A percentile compares a stretch with the other conserved stretches of the same genome.
phyloP scores from a whole-genome alignment of 306 rosid species.

The Acacia acuminata region DNA sequence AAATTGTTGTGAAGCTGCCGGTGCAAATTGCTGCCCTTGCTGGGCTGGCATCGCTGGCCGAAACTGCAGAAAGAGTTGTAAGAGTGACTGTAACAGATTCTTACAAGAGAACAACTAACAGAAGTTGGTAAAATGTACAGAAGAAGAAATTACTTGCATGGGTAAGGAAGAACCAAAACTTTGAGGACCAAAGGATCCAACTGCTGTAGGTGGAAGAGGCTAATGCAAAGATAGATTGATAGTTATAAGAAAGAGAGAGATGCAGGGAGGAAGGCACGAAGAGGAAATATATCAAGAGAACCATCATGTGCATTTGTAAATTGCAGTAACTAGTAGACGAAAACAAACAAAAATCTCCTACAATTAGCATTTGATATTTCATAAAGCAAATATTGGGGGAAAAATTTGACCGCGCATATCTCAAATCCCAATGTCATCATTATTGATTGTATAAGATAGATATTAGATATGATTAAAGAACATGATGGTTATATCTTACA shows the following conservation, averaged over 20 bases:
- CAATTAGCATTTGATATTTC: background rate
- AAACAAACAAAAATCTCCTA: background rate
- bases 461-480: background rate
- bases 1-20: conserved; percentile 70
- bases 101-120: conserved; percentile 10
- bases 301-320: background rate
- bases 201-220: conserved; percentile 39
- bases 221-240: conserved; percentile 8
- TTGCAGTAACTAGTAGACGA: background rate
- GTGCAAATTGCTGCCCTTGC: conserved; percentile 72
- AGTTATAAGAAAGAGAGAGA: background rate
- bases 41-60: conserved; percentile 76
- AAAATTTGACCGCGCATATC: background rate
- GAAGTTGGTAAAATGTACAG: background rate
- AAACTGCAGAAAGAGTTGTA: conserved; percentile 54
- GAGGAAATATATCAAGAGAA: background rate
- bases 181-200: conserved; percentile 47
- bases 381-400: background rate
- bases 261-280: too few relatives aligned
- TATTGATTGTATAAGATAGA: background rate
- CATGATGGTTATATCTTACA: background rate
- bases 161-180: conserved; percentile 40
- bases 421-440: background rate
- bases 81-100: conserved; percentile 28
- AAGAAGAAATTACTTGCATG: conserved; percentile 30